Percentiles rank a stretch among this genome's conserved stretches.
Conservation (phyloP, 1,284 basidiomycete species). For the Ceratobasidium sp. region DNA sequence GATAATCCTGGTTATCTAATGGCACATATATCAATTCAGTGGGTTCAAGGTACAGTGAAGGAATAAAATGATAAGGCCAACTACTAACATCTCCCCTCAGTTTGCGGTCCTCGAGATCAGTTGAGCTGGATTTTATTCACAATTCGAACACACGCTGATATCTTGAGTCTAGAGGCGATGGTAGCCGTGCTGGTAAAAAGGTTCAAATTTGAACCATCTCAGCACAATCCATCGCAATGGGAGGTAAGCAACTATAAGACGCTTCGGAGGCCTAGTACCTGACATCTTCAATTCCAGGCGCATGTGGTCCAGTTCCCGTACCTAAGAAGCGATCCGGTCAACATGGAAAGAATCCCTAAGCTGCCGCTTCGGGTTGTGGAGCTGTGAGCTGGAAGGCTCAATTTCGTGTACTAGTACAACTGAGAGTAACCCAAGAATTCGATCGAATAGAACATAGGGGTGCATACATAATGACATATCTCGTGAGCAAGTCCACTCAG, state of each 20-base stretch:
- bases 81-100: background rate
- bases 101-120: constrained; percentile 33
- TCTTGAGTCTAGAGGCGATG: background rate
- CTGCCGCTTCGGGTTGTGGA: background rate
- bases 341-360: background rate
- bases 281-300: background rate
- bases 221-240: constrained; percentile 3
- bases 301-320: constrained; percentile 13
- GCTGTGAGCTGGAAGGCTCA: background rate
- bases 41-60: constrained; percentile 14
- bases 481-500: background rate
- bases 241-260: background rate
- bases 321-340: background rate
- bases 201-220: constrained; percentile 28
- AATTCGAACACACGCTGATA: background rate
- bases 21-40: background rate
- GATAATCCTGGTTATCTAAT: too few species aligned
- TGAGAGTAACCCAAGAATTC: too few species aligned
- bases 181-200: background rate
- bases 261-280: too few species aligned
- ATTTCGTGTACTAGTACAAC: too few species aligned
- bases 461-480: background rate
- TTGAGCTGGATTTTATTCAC: background rate
- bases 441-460: too few species aligned
- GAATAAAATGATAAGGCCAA: background rate